Conservation (phyloP, 148 eudicot genomes). For the Rhododendron vialii region DNA sequence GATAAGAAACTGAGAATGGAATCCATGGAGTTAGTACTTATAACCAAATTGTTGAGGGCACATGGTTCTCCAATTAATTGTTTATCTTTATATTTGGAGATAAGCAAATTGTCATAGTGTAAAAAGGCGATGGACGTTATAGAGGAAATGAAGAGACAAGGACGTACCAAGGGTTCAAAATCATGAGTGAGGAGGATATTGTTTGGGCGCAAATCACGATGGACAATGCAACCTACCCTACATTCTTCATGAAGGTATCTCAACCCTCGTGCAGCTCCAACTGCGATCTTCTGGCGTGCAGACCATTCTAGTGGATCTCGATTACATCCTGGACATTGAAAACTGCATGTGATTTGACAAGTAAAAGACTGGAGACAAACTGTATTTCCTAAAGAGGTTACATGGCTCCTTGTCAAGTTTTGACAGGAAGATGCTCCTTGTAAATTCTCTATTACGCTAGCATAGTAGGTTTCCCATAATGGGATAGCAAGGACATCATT, state of each 20-base stretch:
- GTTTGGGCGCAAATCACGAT: constrained; percentile 92
- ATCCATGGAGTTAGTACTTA: neutral
- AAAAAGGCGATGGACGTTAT: neutral
- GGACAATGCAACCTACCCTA: constrained; percentile 86
- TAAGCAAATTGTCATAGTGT: neutral
- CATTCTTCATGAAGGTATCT: constrained; percentile 96
- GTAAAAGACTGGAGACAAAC: neutral
- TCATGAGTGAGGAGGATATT: constrained; percentile 89
- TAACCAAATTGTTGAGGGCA: neutral
- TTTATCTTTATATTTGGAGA: neutral
- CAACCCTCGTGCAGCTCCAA: constrained; percentile 89
- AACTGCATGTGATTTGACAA: neutral
- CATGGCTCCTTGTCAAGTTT: neutral
- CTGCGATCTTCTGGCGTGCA: constrained; percentile 71
- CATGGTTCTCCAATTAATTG: neutral
- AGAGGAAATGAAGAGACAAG: constrained; percentile 1
- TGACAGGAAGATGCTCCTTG: neutral
- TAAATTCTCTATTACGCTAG: neutral
- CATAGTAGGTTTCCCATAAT: neutral
- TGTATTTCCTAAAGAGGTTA: neutral
- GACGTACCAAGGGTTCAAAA: constrained; percentile 77
- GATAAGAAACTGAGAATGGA: neutral
- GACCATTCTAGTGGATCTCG: constrained; percentile 52
- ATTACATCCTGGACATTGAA: constrained; percentile 38
- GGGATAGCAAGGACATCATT: neutral